These are phyloP conservation scores for Oropetium thomaeum DNA, from an alignment of 176 grass and related monocot genomes.

Conservation along the genomic window DNA sequence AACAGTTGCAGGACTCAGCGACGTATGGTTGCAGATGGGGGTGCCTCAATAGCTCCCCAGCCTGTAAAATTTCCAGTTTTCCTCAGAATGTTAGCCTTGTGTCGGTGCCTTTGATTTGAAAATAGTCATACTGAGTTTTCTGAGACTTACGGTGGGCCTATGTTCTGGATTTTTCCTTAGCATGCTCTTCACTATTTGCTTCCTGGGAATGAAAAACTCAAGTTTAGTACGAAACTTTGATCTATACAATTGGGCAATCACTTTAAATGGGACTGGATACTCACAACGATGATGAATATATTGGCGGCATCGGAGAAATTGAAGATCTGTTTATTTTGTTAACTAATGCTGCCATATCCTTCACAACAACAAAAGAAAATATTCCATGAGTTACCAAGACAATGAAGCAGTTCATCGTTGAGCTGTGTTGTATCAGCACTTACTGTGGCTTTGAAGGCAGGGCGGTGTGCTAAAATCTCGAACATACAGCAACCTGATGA, in stretches of 20 bases:
- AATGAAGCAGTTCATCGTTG: background rate
- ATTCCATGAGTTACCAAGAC: conserved; percentile 7
- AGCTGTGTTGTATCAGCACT: conserved; percentile 19
- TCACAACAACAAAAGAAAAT: conserved; percentile 2
- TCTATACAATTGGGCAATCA: background rate
- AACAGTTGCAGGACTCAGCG: conserved; percentile 56
- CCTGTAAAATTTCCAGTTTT: conserved; percentile 45
- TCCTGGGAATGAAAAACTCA: conserved; percentile 42
- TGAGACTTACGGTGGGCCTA: conserved; percentile 73
- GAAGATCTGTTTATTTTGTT: conserved; percentile 95
- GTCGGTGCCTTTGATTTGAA: conserved; percentile 3
- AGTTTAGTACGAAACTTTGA: background rate
- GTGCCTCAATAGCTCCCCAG: conserved; percentile 70
- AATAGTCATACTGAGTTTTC: conserved; percentile 10
- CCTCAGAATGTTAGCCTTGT: conserved; percentile 1
- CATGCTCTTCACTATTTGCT: conserved; percentile 90
- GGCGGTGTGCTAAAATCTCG: conserved; percentile 82
- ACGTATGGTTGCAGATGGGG: conserved; percentile 69
- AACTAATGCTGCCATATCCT: conserved; percentile 82
- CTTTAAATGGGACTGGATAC: conserved; percentile 5
- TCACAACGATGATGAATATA: conserved; percentile 77
- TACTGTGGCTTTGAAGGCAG: conserved; percentile 77
- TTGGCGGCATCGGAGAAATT: conserved; percentile 77
- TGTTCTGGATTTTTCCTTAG: conserved; percentile 88
- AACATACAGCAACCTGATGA: conserved; percentile 90